These are phyloP conservation scores for Pholiota adiposa DNA, from an alignment of 1,284 basidiomycete species.

Conservation along the genomic window DNA sequence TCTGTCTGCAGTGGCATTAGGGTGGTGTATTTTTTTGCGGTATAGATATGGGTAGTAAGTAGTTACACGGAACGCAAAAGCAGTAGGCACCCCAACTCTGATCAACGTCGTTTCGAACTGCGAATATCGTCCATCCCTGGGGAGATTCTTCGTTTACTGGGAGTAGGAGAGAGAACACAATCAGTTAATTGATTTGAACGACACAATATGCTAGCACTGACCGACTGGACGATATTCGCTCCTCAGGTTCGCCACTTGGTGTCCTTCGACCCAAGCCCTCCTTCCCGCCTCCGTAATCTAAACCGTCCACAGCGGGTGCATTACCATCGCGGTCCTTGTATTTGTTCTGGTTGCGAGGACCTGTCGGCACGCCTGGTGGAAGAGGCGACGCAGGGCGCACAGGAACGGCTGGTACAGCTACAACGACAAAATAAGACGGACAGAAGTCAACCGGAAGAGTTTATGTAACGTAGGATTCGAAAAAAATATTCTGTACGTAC, in stretches of 20 bases:
- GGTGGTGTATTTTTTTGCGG: constrained; percentile 19
- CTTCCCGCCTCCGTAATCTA: constrained; percentile 78
- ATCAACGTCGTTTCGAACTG: constrained; percentile 65
- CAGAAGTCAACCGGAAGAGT: neutral
- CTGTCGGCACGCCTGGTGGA: constrained; percentile 82
- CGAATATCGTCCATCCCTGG: constrained; percentile 63
- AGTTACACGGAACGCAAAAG: constrained; percentile 12
- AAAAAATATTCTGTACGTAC: constrained; percentile 21
- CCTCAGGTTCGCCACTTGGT: constrained; percentile 61
- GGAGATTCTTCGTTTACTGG: constrained; percentile 63
- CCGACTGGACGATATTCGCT: constrained; percentile 56
- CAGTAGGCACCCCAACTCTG: neutral
- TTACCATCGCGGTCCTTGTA: constrained; percentile 86
- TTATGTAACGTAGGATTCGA: neutral
- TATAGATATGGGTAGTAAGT: constrained; percentile 16
- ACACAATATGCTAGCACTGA: constrained; percentile 27
- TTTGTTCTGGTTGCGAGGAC: constrained; percentile 83
- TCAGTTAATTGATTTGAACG: neutral
- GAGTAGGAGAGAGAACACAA: neutral
- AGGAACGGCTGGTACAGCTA: constrained; percentile 51
- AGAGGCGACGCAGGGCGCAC: constrained; percentile 78
- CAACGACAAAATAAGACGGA: neutral
- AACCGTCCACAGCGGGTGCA: constrained; percentile 78
- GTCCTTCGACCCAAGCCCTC: constrained; percentile 49
- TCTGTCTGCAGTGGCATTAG: constrained; percentile 11